phyloP scores from a whole-genome alignment of 2,329 filamentous ascomycete genomes.

The Paecilomyces sp. region DNA sequence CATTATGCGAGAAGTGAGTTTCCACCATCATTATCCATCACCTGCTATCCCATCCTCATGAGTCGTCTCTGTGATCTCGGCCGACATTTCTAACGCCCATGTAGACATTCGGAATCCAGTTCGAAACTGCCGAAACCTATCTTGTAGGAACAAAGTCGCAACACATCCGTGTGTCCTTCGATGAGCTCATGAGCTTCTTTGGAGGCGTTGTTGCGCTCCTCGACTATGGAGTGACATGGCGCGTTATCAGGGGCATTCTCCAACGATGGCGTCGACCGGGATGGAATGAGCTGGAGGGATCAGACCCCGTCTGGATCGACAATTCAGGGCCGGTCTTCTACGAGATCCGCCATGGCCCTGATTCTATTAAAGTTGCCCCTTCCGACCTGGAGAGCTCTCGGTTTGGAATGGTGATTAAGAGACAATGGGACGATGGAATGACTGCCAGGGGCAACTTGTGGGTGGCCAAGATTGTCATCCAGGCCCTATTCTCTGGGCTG shows the following conservation, averaged over 20 bases:
- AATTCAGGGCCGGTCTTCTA: conserved; percentile 11
- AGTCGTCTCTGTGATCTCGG: not conserved
- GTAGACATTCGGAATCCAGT: conserved; percentile 10
- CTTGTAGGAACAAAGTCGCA: conserved; percentile 11
- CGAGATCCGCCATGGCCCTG: conserved; percentile 10
- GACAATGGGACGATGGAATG: conserved; percentile 11
- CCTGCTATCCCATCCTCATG: not conserved
- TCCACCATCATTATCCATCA: not conserved
- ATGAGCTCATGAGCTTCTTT: conserved; percentile 11
- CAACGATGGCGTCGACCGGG: conserved; percentile 8
- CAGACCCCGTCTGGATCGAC: conserved; percentile 11
- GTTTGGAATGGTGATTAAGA: conserved; percentile 11
- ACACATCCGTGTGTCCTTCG: conserved; percentile 13
- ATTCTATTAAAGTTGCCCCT: conserved; percentile 8
- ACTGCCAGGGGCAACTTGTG: not conserved
- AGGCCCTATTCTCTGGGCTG: not conserved
- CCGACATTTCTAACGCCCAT: not conserved
- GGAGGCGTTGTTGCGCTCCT: conserved; percentile 12
- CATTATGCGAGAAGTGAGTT: not conserved
- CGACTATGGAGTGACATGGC: conserved; percentile 12
- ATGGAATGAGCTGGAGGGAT: conserved; percentile 4
- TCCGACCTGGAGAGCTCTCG: conserved; percentile 9
- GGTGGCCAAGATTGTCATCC: not conserved
- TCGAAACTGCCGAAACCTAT: conserved; percentile 13
- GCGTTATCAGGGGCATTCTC: conserved; percentile 7